Evolutionary conservation across 1,284 basidiomycete species (phyloP), one percentile per base, ranked within the genome.

Genomic region (Macrocystidia cucumis): DNA sequence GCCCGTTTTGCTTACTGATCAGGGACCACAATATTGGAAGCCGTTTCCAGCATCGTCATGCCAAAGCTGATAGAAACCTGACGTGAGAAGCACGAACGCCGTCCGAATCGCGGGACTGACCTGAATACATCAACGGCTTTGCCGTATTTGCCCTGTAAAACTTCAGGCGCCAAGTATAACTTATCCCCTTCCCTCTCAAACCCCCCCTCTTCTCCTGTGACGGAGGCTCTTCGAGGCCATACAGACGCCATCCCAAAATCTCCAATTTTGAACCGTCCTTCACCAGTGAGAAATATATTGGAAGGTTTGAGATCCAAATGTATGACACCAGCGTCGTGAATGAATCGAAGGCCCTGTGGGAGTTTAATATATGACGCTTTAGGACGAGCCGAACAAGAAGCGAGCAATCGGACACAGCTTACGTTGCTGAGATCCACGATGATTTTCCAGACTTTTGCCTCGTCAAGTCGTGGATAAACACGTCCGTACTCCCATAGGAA

Each of bases 281-380:
- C 76, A 16, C 75, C 71, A 2, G 91, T 92, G 47, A 98, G 75
- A 54, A 99, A 91, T 38, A 99, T 83, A 55, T 99, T 99, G 38
- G 90, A 93, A 9, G 96, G 96, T 65, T 98, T 99, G 48, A 99
- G 69, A 62, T 99, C 96, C 38, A 99, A 76, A 63, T 99, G 96
- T 36, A 98, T 86, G 33, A 98, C 82, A 35, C 85, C 84, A 37
- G 79, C 73, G 39, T 76, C 72, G 59, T 99, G 96, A 43, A 98
- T 89, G 62, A 93, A 93, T 41, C 73, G 69, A 43, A 98, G 69
- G 44, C 95, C 91, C 83, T 90, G 57, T 36, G 48, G 42, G 37
- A 42, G 33, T 35, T 45, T 44, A 40, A 38, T 42, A 39, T 43
- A 46, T 41, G 34, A 41, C 38, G n/a, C n/a, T n/a, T n/a, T n/a